These are phyloP conservation scores for Lodderomyces beijingensis DNA, from an alignment of 1,139 yeast species.

Conservation along the genomic window DNA sequence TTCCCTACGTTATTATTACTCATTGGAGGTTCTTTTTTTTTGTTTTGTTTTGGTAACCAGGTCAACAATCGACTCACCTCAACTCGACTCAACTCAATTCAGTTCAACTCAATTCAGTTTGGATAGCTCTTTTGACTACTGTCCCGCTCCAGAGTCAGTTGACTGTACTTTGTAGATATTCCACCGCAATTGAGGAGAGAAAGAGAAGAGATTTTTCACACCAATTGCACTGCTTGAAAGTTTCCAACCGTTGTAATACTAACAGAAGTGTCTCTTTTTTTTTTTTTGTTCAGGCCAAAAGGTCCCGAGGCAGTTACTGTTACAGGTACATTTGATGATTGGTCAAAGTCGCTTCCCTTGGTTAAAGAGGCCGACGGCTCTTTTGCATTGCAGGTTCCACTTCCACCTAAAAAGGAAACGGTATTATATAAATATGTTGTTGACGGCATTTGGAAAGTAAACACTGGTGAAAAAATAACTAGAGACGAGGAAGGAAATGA, in stretches of 20 bases:
- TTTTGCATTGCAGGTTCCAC: slow-evolving; percentile 57
- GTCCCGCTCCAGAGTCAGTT: too few relatives aligned
- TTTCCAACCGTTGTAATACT: too few relatives aligned
- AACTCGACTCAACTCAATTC: too few relatives aligned
- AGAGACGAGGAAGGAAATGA: slow-evolving; percentile 52
- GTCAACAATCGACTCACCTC: too few relatives aligned
- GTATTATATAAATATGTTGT: slow-evolving; percentile 67
- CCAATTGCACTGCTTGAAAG: too few relatives aligned
- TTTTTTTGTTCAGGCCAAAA: slow-evolving; percentile 48
- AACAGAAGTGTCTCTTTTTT: slow-evolving; percentile 3
- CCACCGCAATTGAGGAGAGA: too few relatives aligned
- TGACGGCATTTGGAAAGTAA: slow-evolving; percentile 66
- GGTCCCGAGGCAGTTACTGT: slow-evolving; percentile 72
- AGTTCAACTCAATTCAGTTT: not conserved
- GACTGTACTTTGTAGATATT: too few relatives aligned
- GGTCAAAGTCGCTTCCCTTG: slow-evolving; percentile 59
- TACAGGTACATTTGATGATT: slow-evolving; percentile 74
- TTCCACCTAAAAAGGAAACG: slow-evolving; percentile 36
- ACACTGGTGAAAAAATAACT: slow-evolving; percentile 39
- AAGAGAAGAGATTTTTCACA: too few relatives aligned
- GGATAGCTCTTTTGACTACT: not conserved
- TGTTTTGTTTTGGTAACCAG: too few relatives aligned
- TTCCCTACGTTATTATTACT: too few relatives aligned
- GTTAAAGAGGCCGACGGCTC: slow-evolving; percentile 59
- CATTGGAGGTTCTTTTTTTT: too few relatives aligned